A percentile compares a stretch with the other conserved stretches of the same genome.
Evolutionary conservation across 345 rosid species (phyloP).

Genomic region (Aegle marmelos): DNA sequence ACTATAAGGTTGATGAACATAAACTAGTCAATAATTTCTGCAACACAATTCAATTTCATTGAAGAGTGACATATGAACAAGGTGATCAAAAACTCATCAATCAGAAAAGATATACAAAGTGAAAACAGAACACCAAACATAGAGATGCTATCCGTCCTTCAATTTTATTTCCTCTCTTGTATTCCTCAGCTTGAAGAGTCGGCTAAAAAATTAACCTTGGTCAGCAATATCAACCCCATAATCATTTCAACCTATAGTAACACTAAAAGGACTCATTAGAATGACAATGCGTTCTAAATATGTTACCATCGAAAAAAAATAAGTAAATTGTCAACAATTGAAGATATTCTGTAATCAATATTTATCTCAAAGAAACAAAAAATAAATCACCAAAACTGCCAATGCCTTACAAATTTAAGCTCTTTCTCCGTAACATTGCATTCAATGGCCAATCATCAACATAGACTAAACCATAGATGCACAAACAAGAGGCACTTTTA

Average conservation of each 20-base stretch:
- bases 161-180: neutral
- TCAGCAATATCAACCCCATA: slow-evolving; percentile 50
- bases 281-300: neutral
- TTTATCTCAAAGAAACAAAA: neutral
- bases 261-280: neutral
- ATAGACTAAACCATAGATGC: neutral
- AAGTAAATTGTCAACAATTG: neutral
- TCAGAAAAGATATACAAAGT: neutral
- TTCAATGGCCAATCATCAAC: slow-evolving; percentile 60
- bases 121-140: neutral
- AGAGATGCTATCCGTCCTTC: neutral
- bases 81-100: neutral
- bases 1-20: neutral
- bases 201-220: slow-evolving; percentile 35
- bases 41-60: neutral
- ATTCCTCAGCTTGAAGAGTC: slow-evolving; percentile 16
- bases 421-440: slow-evolving; percentile 72
- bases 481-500: neutral
- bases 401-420: slow-evolving; percentile 48
- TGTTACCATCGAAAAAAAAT: neutral
- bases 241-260: slow-evolving; percentile 51
- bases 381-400: slow-evolving; percentile 1
- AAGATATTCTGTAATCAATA: neutral
- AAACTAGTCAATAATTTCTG: neutral
- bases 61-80: neutral